Evolutionary conservation across 768 basidiomycete genomes (phyloP), one percentile per base, ranked within the genome.

Genomic region (Terana coerulea): DNA sequence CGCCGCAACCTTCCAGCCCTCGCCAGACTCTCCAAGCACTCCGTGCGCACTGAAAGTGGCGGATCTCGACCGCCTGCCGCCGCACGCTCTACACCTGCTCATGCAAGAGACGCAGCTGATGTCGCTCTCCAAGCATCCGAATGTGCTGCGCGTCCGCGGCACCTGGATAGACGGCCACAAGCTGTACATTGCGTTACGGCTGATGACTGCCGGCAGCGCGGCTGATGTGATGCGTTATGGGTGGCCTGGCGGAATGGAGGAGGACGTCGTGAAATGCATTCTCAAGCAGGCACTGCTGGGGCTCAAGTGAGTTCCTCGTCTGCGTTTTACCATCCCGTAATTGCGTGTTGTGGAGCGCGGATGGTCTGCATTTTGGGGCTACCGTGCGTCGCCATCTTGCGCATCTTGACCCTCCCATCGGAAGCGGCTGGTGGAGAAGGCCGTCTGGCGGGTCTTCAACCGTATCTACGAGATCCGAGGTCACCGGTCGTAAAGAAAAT

Each of bases 101-200:
- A 84, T 85, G 59, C 77, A 89, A 44, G 92, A 95, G 69, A 94
- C 93, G 0, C 88, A 89, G 42, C 76, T 95, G 30, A 95, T 95
- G 92, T 91, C 90, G 1, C 77, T 95, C 5, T 88, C 84, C 10
- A 95, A 95, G 60, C 92, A 94, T 54, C 90, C 91, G n/a, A 92
- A 95, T 58, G 91, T 95, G 17, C 75, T 95, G 11, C 88, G 92
- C 51, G 92, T 95, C 3, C 84, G 92, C 58, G 92, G 92, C 15
- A 86, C 85, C 14, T 95, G 93, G 93, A 78, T 89, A 61, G 76
- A 83, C 4, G 91, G 88, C 35, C 86, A 88, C 67, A 88, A 86
- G 61, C 76, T 95, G 6, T 80, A 82, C 64, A 95, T 95, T 54
- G 92, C 92, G 7, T 72, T 92, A 51, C 88, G 91, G 46, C 79